A percentile compares a stretch with the other conserved stretches of the same genome.
These are phyloP conservation scores for Barnettozyma vustinii DNA, from an alignment of 805 yeast species.

Conservation along the genomic window DNA sequence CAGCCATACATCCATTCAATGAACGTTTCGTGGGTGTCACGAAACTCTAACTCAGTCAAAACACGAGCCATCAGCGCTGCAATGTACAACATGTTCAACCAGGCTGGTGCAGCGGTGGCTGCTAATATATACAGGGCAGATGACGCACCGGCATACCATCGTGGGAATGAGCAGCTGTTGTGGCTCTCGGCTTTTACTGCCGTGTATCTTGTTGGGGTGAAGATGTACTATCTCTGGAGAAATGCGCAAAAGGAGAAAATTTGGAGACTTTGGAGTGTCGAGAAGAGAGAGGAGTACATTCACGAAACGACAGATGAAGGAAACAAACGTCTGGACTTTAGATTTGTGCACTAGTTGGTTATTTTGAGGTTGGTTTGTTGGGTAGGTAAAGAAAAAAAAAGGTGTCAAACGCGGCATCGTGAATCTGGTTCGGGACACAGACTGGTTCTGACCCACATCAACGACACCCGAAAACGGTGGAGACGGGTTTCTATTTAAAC, in stretches of 20 bases:
- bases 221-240: conserved; percentile 19
- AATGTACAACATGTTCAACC: conserved; percentile 58
- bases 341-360: conserved; percentile 23
- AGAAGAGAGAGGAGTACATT: conserved; percentile 46
- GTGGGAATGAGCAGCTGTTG: conserved; percentile 40
- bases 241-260: conserved; percentile 37
- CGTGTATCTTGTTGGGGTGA: conserved; percentile 16
- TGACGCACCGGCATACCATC: conserved; percentile 54
- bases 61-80: conserved; percentile 61
- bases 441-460: neutral
- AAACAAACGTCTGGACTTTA: conserved; percentile 50
- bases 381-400: neutral
- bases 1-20: conserved; percentile 7
- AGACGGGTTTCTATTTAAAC: neutral
- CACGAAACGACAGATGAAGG: conserved; percentile 46
- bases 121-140: conserved; percentile 50
- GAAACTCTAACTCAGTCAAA: conserved; percentile 56
- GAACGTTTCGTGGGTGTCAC: conserved; percentile 39
- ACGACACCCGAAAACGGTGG: neutral
- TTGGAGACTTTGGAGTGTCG: conserved; percentile 47
- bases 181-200: conserved; percentile 5
- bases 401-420: neutral
- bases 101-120: conserved; percentile 49
- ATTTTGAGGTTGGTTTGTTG: neutral
- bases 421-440: neutral